These are phyloP conservation scores for Gymnopus androsaceus DNA, from an alignment of 1,284 basidiomycete genomes.

Conservation along the genomic window DNA sequence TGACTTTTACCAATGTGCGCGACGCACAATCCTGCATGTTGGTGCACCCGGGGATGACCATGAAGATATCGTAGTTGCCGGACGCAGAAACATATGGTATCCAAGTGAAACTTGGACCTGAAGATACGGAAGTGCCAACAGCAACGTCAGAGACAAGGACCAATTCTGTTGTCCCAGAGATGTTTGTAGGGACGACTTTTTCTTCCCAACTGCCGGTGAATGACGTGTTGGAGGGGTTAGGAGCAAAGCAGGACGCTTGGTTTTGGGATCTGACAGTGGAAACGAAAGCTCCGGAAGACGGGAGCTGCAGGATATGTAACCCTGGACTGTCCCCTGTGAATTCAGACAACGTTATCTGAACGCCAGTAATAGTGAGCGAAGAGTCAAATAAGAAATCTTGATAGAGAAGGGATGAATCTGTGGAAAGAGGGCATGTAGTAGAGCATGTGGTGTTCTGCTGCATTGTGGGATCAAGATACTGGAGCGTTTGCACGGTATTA, in stretches of 20 bases:
- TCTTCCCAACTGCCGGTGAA: slow-evolving; percentile 72
- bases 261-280: slow-evolving; percentile 68
- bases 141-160: slow-evolving; percentile 73
- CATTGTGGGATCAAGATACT: slow-evolving; percentile 77
- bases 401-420: slow-evolving; percentile 73
- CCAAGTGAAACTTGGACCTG: slow-evolving; percentile 83
- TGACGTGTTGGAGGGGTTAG: slow-evolving; percentile 63
- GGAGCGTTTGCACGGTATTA: slow-evolving; percentile 77
- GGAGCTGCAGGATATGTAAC: slow-evolving; percentile 85
- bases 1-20: slow-evolving; percentile 83
- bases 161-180: slow-evolving; percentile 78
- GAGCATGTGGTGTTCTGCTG: slow-evolving; percentile 75
- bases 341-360: slow-evolving; percentile 78
- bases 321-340: slow-evolving; percentile 83
- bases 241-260: slow-evolving; percentile 72
- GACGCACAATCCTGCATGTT: slow-evolving; percentile 77
- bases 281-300: slow-evolving; percentile 89
- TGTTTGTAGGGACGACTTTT: slow-evolving; percentile 64
- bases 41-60: slow-evolving; percentile 87
- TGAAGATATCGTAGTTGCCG: slow-evolving; percentile 83
- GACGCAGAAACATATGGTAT: slow-evolving; percentile 87
- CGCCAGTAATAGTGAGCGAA: slow-evolving; percentile 72
- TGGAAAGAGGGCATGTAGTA: slow-evolving; percentile 72
- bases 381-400: slow-evolving; percentile 85
- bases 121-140: slow-evolving; percentile 60